Evolutionary conservation across 495 filamentous ascomycete species (phyloP).

Genomic region (Barbatosphaeria neglecta): DNA sequence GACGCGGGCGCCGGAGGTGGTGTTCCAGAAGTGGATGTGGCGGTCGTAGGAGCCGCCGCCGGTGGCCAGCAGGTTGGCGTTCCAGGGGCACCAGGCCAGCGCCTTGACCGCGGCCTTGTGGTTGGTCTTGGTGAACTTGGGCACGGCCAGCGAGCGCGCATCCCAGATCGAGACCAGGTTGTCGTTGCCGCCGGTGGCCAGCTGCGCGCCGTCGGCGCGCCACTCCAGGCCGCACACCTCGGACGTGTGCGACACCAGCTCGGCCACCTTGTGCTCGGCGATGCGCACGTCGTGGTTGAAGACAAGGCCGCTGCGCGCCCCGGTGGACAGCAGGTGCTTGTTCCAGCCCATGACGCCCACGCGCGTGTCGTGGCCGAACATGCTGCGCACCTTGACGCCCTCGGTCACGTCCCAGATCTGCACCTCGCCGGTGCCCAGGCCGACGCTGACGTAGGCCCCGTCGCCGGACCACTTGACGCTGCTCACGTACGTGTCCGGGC

Average conservation of each 20-base stretch:
- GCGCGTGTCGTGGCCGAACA: constrained; percentile 93
- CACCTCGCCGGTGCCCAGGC: constrained; percentile 87
- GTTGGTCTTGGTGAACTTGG: constrained; percentile 99
- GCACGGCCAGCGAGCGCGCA: constrained; percentile 77
- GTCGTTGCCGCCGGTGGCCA: constrained; percentile 95
- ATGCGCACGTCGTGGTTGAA: constrained; percentile 99
- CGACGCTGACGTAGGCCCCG: constrained; percentile 91
- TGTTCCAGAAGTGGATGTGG: constrained; percentile 99
- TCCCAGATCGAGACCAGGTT: constrained; percentile 99
- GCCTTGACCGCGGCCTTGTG: constrained; percentile 98
- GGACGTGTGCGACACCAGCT: constrained; percentile 90
- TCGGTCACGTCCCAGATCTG: constrained; percentile 99
- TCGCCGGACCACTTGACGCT: constrained; percentile 98
- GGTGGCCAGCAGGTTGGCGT: constrained; percentile 89
- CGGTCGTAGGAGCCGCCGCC: constrained; percentile 93
- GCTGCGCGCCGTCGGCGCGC: constrained; percentile 89
- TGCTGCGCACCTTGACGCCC: constrained; percentile 86
- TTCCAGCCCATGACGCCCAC: constrained; percentile 98
- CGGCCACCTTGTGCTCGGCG: constrained; percentile 93
- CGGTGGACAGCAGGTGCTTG: constrained; percentile 92
- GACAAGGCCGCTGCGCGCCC: constrained; percentile 86
- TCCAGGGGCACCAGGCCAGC: constrained; percentile 98
- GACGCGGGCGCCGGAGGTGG: constrained; percentile 87
- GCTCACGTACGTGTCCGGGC: constrained; percentile 87
- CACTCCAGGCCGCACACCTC: constrained; percentile 98